phyloP scores from a whole-genome alignment of 1,139 yeast genomes.

The Saccharomyces uvarum region DNA sequence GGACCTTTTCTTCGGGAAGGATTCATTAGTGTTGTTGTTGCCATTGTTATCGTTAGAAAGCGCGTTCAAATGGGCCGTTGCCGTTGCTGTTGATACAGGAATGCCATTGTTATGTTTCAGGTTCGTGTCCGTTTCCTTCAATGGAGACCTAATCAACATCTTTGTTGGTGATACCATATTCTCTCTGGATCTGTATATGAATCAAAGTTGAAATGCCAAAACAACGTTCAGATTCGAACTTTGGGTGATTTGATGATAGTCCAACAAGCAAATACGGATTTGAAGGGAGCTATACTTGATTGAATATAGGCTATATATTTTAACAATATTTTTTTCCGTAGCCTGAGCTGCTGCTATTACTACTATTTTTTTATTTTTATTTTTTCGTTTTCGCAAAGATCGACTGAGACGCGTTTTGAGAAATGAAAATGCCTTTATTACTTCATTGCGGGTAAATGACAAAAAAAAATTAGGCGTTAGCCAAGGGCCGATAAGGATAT shows the following conservation, averaged over 20 bases:
- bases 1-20: slow-evolving; percentile 18
- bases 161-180: slow-evolving; percentile 15
- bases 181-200: background rate
- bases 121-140: slow-evolving; percentile 31
- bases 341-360: background rate
- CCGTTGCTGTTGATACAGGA: slow-evolving; percentile 2
- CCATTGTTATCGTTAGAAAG: slow-evolving; percentile 5
- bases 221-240: background rate
- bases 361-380: background rate
- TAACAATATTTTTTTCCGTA: background rate
- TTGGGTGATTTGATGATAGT: background rate
- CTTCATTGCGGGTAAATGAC: background rate
- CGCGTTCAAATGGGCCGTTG: slow-evolving; percentile 6
- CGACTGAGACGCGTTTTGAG: background rate
- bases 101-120: slow-evolving; percentile 10
- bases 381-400: slow-evolving; percentile 1
- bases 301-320: background rate
- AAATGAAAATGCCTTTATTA: background rate
- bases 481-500: background rate
- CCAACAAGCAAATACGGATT: background rate
- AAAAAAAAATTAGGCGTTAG: background rate
- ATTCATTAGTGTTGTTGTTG: slow-evolving; percentile 5
- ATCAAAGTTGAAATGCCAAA: background rate
- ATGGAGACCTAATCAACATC: slow-evolving; percentile 23
- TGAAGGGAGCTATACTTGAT: background rate